These are phyloP conservation scores for Leishmania braziliensis DNA, from an alignment of 208 protist species.

Conservation along the genomic window DNA sequence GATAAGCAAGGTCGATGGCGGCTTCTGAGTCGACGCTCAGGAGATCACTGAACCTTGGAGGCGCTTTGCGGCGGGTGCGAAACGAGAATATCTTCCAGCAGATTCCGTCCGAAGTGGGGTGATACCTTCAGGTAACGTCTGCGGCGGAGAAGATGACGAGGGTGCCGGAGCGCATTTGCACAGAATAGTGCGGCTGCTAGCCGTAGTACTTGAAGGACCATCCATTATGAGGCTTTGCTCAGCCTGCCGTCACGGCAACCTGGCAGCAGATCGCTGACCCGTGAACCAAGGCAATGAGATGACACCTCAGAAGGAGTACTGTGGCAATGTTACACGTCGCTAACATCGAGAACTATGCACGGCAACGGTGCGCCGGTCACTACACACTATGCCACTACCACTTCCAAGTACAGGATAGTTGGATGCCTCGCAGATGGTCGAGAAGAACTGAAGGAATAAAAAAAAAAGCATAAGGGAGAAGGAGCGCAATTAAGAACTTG, in stretches of 20 bases:
- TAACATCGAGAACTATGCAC: slow-evolving; percentile 4
- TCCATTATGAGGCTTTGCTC: slow-evolving; percentile 6
- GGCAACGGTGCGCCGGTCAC: neutral
- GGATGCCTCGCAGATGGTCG: neutral
- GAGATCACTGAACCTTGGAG: slow-evolving; percentile 24
- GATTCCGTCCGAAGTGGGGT: neutral
- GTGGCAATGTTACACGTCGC: slow-evolving; percentile 7
- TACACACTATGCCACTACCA: neutral
- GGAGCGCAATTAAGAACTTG: neutral
- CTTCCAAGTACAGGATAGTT: neutral
- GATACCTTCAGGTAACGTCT: slow-evolving; percentile 6
- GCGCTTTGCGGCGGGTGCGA: slow-evolving; percentile 17
- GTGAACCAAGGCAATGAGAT: slow-evolving; percentile 21
- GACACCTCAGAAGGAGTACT: neutral
- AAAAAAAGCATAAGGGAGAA: neutral
- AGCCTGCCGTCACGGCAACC: slow-evolving; percentile 3
- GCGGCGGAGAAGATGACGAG: slow-evolving; percentile 3
- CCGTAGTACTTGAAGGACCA: too few species aligned
- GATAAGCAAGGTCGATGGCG: slow-evolving; percentile 50
- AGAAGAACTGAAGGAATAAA: neutral
- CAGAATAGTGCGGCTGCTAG: neutral
- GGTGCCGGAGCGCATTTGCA: slow-evolving; percentile 4
- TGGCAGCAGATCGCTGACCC: neutral
- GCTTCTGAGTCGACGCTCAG: slow-evolving; percentile 49
- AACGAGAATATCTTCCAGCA: slow-evolving; percentile 49